Conservation (phyloP, 352 stramenopile genomes). For the Albugo laibachii region DNA sequence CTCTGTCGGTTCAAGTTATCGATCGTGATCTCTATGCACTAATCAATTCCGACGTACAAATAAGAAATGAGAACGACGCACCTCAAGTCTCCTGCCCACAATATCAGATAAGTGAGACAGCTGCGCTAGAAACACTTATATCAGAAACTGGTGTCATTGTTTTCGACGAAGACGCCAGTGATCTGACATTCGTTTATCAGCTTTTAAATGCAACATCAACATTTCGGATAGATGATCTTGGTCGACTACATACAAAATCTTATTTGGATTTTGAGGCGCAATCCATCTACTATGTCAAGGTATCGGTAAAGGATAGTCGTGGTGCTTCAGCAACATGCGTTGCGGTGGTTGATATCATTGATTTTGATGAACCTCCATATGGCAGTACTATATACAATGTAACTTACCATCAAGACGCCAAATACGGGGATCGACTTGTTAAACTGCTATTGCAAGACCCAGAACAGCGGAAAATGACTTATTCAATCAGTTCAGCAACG, state of each 20-base stretch:
- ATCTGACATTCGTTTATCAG: background rate
- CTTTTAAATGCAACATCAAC: background rate
- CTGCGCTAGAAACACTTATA: slow-evolving; percentile 1
- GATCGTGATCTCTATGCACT: background rate
- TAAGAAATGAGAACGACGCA: background rate
- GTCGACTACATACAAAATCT: slow-evolving; percentile 1
- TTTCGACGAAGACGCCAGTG: slow-evolving; percentile 4
- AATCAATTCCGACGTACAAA: background rate
- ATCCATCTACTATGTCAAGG: slow-evolving; percentile 5
- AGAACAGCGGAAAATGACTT: too few species aligned
- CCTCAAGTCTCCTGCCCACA: background rate
- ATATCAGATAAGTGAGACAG: background rate
- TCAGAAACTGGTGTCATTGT: slow-evolving; percentile 1
- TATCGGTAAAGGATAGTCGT: slow-evolving; percentile 9
- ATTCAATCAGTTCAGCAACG: too few species aligned
- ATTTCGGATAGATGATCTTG: background rate
- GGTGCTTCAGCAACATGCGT: slow-evolving; percentile 2
- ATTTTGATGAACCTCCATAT: slow-evolving; percentile 22
- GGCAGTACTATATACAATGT: background rate
- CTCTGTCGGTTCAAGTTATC: background rate
- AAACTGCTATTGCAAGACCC: too few species aligned
- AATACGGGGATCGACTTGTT: too few species aligned
- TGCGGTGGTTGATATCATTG: slow-evolving; percentile 14
- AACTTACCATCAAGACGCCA: too few species aligned
- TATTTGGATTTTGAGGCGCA: slow-evolving; percentile 10